These are phyloP conservation scores for Calonectria pseudoturangicola DNA, from an alignment of 2,329 filamentous ascomycete genomes.

Conservation along the genomic window DNA sequence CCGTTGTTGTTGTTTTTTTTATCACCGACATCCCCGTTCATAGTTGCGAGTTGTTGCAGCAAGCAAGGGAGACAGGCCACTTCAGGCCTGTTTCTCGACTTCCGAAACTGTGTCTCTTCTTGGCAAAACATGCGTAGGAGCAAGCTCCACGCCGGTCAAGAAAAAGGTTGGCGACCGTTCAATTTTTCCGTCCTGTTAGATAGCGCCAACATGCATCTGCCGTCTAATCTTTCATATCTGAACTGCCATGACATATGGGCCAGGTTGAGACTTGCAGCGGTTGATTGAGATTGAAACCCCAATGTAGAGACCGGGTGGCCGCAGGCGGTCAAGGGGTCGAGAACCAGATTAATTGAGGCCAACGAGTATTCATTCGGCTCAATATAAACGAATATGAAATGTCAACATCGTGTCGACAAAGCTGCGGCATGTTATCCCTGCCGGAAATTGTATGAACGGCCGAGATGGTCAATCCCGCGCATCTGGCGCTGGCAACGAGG, in stretches of 20 bases:
- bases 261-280: conserved; percentile 9
- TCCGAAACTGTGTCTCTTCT: conserved; percentile 16
- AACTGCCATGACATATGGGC: neutral
- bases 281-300: conserved; percentile 3
- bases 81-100: conserved; percentile 5
- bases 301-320: neutral
- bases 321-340: conserved; percentile 9
- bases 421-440: neutral
- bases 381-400: conserved; percentile 12
- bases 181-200: neutral
- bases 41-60: neutral
- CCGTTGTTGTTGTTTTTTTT: neutral
- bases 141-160: conserved; percentile 18
- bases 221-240: neutral
- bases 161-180: neutral
- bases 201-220: neutral
- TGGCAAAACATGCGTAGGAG: conserved; percentile 14
- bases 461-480: conserved; percentile 26
- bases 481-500: conserved; percentile 46
- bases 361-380: neutral
- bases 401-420: neutral
- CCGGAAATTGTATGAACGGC: conserved; percentile 25
- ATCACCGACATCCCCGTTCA: neutral
- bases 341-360: conserved; percentile 6
- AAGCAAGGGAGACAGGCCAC: conserved; percentile 17